Evolutionary conservation across 257 asterid genomes (phyloP).

Genomic region (Cinchona pubescens): DNA sequence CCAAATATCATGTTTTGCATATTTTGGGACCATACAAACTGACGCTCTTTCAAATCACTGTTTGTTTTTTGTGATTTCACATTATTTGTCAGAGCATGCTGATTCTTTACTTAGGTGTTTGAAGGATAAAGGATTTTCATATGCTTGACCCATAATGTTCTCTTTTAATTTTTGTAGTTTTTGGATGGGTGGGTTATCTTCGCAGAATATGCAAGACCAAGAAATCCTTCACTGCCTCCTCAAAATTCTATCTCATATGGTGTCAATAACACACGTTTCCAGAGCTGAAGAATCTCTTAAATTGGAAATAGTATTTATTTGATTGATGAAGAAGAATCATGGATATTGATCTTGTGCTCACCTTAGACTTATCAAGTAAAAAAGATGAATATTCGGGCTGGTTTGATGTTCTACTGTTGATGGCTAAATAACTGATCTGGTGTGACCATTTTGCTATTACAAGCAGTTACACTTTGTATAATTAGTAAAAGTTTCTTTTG

Average conservation of each 20-base stretch:
- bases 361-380: too few species aligned
- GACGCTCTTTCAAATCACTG: not conserved
- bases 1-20: not conserved
- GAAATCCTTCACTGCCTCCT: conserved; percentile 47
- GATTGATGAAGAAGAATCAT: not conserved
- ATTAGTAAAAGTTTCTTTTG: too few species aligned
- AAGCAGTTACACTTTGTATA: too few species aligned
- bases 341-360: not conserved
- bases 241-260: not conserved
- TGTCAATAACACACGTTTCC: conserved; percentile 16
- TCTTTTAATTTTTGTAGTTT: conserved; percentile 40
- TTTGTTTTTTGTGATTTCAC: not conserved
- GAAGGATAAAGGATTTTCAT: not conserved
- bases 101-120: not conserved
- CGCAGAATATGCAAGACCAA: conserved; percentile 76
- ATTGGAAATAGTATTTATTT: not conserved
- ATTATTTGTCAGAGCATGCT: not conserved
- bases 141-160: not conserved
- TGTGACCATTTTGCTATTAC: too few species aligned
- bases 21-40: not conserved
- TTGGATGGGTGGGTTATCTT: conserved; percentile 85
- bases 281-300: not conserved
- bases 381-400: too few species aligned
- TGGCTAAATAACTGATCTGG: too few species aligned
- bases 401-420: too few species aligned